phyloP scores from a whole-genome alignment of 1,284 basidiomycete genomes.

The Ganoderma resinaceum region DNA sequence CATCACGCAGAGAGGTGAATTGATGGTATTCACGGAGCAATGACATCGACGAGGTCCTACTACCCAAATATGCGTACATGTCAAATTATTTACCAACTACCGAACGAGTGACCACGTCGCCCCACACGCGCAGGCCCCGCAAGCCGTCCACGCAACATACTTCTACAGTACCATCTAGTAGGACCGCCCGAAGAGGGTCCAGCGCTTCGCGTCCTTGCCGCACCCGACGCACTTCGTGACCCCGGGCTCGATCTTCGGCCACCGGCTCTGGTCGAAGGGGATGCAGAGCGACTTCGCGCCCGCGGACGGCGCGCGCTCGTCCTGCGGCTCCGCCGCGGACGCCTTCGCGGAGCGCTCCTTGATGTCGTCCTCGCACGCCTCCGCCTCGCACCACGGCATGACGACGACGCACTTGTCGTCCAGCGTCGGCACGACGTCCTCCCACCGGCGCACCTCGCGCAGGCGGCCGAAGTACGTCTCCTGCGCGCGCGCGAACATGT shows the following conservation, averaged over 20 bases:
- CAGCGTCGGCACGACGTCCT: constrained; percentile 89
- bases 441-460: constrained; percentile 85
- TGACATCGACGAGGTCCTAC: not conserved
- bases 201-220: constrained; percentile 86
- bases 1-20: not conserved
- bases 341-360: constrained; percentile 91
- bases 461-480: constrained; percentile 79
- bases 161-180: not conserved
- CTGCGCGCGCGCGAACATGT: constrained; percentile 89
- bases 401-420: constrained; percentile 91
- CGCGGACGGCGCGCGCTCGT: constrained; percentile 96
- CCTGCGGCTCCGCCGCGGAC: constrained; percentile 88
- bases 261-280: constrained; percentile 92
- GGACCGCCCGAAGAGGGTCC: constrained; percentile 86
- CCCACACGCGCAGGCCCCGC: not conserved
- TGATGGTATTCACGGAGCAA: not conserved
- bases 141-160: too few species aligned
- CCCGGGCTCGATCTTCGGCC: constrained; percentile 47
- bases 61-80: not conserved
- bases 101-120: not conserved
- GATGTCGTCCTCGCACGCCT: constrained; percentile 97
- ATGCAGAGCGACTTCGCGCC: constrained; percentile 98
- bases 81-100: not conserved
- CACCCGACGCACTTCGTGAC: constrained; percentile 61
- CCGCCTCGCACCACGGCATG: constrained; percentile 97